A percentile compares a stretch with the other conserved stretches of the same genome.
These are phyloP conservation scores for Xerocomellus intermedius DNA, from an alignment of 768 basidiomycete species.

Conservation along the genomic window DNA sequence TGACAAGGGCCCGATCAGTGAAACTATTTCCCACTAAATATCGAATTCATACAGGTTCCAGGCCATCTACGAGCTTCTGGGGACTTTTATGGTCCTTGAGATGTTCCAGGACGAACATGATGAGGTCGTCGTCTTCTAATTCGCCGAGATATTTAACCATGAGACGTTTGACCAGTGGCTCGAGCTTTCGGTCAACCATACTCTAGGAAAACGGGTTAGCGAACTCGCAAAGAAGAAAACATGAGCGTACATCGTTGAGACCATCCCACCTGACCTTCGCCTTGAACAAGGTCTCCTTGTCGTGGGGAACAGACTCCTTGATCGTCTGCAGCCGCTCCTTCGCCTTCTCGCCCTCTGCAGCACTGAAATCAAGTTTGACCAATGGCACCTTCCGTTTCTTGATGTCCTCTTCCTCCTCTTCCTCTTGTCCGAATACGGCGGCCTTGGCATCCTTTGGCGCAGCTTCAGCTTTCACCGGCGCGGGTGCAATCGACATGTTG, in stretches of 20 bases:
- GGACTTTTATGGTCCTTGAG: conserved; percentile 88
- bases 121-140: conserved; percentile 89
- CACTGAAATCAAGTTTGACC: conserved; percentile 89
- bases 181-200: conserved; percentile 82
- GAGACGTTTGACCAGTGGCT: conserved; percentile 76
- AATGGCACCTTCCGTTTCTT: conserved; percentile 82
- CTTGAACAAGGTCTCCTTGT: conserved; percentile 78
- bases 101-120: conserved; percentile 92
- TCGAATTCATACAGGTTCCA: conserved; percentile 76
- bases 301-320: conserved; percentile 66
- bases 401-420: conserved; percentile 80
- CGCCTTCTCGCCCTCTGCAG: conserved; percentile 77
- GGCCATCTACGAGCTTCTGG: conserved; percentile 80
- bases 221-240: not conserved
- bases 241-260: conserved; percentile 69
- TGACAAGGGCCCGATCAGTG: not conserved
- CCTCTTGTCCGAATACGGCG: conserved; percentile 73
- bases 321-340: conserved; percentile 81
- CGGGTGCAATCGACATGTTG: conserved; percentile 66
- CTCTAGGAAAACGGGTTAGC: conserved; percentile 44
- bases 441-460: conserved; percentile 47
- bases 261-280: conserved; percentile 91
- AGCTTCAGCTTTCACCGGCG: conserved; percentile 46
- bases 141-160: conserved; percentile 90
- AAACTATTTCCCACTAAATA: not conserved